Base-by-base conservation (phyloP, 164 flowering plant genomes). In the Kingdonia uniflora region DNA sequence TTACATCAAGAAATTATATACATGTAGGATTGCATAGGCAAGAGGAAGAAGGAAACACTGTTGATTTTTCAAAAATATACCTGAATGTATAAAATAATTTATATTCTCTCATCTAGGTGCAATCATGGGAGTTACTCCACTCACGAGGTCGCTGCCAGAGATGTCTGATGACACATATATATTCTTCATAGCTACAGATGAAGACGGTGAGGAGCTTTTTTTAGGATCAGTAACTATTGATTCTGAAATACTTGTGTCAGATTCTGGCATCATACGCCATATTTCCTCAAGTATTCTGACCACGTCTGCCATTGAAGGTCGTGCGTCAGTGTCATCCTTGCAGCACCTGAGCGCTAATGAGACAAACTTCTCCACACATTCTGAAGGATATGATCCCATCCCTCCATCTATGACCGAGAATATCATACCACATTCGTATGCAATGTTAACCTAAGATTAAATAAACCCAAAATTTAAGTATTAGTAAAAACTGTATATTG, bases 221-320 rank as follows among this genome's bases (percentile, higher is more conserved):
- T 51, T 38, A 4, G 42, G 25, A 3, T 17, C 44, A 16, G 23
- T 46, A 0, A 20, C 51, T 21, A 39, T 41, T 11, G 39, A 51
- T 29, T 48, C 59, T 8, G 52, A 54, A 47, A 49, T 2, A 15
- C 17, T 39, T 21, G 19, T 38, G 19, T 63, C 66, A 2, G 38
- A 21, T 14, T 56, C 60, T 2, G 46, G 46, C 62, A 58, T 53
- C 68, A 64, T 58, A 14, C 1, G n/a, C 48, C 42, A 33, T 54
- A 65, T 59, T 20, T 44, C 35, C 11, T 65, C 68, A 2, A 65
- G 41, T 52, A 59, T 59, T 42, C 68, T 54, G 11, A 65, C 68
- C 39, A 65, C 56, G 45, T 58, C 68, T 35, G 39, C 19, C 68
- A 65, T 65, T 35, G 68, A 25, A 59, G 68, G 68, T 50, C 68